Conservation (phyloP, 768 basidiomycete species). For the Scleroderma bovista region DNA sequence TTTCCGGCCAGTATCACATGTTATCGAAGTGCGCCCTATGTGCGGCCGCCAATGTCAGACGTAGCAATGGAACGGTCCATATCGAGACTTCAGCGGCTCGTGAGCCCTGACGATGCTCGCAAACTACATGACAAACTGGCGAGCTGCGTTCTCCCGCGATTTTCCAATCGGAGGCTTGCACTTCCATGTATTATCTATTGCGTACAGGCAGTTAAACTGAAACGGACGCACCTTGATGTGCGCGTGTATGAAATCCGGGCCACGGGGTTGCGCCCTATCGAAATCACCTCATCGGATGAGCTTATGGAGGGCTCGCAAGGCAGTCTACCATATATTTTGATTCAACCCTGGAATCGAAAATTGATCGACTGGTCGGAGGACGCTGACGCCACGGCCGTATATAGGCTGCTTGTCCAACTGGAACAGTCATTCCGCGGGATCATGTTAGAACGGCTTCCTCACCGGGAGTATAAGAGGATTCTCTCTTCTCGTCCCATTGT, state of each 20-base stretch:
- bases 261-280: neutral
- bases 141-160: neutral
- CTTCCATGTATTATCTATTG: neutral
- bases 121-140: neutral
- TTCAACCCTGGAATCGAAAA: neutral
- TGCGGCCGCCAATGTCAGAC: neutral
- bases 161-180: neutral
- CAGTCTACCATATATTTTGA: neutral
- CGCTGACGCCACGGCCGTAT: neutral
- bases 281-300: neutral
- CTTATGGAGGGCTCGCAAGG: neutral
- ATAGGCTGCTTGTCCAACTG: neutral
- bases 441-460: neutral
- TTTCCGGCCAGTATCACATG: neutral
- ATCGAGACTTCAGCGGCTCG: neutral
- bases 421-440: neutral
- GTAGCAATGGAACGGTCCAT: no score
- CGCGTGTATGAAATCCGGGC: neutral
- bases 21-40: neutral
- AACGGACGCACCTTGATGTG: neutral
- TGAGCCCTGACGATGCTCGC: neutral
- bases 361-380: neutral
- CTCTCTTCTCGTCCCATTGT: neutral
- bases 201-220: neutral
- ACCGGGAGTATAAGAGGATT: constrained; percentile 1